Base-by-base conservation (phyloP, 2,329 filamentous ascomycete species). In the Parasarocladium wereldwijsianum region DNA sequence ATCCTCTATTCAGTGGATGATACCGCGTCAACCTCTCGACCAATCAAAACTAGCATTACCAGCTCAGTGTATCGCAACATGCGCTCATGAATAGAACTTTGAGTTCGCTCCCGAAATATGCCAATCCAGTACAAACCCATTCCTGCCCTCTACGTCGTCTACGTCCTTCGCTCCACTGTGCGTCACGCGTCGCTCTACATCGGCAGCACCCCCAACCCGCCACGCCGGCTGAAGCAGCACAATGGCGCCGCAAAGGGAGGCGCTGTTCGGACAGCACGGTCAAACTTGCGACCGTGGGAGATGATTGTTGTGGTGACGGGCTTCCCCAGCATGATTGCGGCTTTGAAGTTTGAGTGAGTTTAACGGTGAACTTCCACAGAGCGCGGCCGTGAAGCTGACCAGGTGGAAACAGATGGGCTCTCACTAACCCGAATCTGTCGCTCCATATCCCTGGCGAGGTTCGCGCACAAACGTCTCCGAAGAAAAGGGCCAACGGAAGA, bases 311-410 rank as follows among this genome's bases (percentile, higher is more conserved):
- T 94, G 5, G 79, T 96, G 2, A 80, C 81, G 6, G 87, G 87
- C 0, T 98, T 98, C 40, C 84, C 82, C 0, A 87, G 80, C 40
- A 77, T 77, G 44, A 72, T 87, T 20, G 84, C 82, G 1, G 90
- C 90, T 1, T 57, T 98, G 38, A 87, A 96, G 46, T 96, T 98
- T 47, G 87, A 96, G 79, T 90, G 63, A 48, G 73, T 61, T n/a
- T 12, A 32, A 14, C 14, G 10, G 3, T 12, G 7, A 9, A 12
- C 9, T 8, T 32, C n/a, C 12, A 20, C 4, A 13, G n/a, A 19
- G 9, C n/a, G 11, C 16, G 20, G 11, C 15, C 12, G 16, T 26
- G 24, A 8, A 7, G 12, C 23, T 26, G 17, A 20, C 22, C 5
- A 17, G 16, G 14, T 3, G 13, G 19, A 8, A 19, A 5, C 22